Conservation (phyloP, 2,329 filamentous ascomycete genomes). For the Colletotrichum lentis region DNA sequence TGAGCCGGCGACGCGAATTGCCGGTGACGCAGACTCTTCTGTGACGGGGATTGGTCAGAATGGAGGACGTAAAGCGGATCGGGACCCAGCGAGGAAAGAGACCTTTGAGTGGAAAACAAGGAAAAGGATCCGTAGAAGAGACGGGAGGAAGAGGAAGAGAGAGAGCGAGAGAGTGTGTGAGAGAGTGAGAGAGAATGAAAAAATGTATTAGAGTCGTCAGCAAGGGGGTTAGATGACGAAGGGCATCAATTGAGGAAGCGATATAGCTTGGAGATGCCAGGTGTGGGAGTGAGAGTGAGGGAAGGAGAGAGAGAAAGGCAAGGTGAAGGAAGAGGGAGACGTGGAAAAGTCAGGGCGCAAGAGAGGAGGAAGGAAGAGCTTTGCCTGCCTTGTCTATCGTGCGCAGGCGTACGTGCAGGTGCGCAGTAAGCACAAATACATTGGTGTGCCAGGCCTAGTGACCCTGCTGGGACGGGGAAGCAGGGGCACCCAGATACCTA, state of each 20-base stretch:
- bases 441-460: neutral
- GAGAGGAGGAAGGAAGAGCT: conserved; percentile 10
- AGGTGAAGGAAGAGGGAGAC: conserved; percentile 33
- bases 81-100: conserved; percentile 5
- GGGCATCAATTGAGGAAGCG: conserved; percentile 23
- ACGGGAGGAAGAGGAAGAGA: conserved; percentile 33
- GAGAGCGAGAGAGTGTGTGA: too few relatives aligned
- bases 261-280: conserved; percentile 24
- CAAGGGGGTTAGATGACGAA: conserved; percentile 16
- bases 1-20: conserved; percentile 33
- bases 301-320: conserved; percentile 33
- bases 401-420: conserved; percentile 1
- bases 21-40: conserved; percentile 37
- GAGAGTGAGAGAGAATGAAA: conserved; percentile 41
- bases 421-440: neutral
- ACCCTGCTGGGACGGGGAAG: conserved; percentile 3
- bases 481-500: neutral
- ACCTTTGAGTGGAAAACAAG: conserved; percentile 18
- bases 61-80: conserved; percentile 22
- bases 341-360: conserved; percentile 6
- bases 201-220: conserved; percentile 27
- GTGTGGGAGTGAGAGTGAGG: conserved; percentile 21
- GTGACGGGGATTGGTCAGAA: conserved; percentile 32
- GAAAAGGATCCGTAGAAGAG: conserved; percentile 10
- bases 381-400: conserved; percentile 4